Conservation (phyloP, 2,329 filamentous ascomycete genomes). For the Fusarium austroafricanum region DNA sequence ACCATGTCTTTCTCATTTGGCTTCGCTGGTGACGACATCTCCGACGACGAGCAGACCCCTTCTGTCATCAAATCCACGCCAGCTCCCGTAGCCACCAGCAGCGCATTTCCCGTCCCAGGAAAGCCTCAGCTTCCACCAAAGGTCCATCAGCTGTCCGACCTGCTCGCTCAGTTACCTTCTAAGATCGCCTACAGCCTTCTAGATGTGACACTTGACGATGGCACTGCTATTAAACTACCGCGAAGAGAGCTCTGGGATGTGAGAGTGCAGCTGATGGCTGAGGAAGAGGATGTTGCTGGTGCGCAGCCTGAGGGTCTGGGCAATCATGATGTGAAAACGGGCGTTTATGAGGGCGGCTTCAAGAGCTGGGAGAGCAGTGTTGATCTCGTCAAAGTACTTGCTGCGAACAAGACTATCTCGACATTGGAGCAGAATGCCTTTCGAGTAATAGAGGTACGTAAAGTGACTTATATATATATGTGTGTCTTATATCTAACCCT, state of each 20-base stretch:
- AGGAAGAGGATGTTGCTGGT: slow-evolving; percentile 63
- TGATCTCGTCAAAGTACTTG: slow-evolving; percentile 78
- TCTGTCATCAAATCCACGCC: slow-evolving; percentile 36
- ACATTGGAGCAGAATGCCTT: slow-evolving; percentile 51
- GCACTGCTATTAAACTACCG: slow-evolving; percentile 67
- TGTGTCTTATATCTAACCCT: slow-evolving; percentile 31
- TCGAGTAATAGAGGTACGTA: slow-evolving; percentile 66
- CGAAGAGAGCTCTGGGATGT: slow-evolving; percentile 86
- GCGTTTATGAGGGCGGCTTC: slow-evolving; percentile 87
- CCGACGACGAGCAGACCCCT: slow-evolving; percentile 53
- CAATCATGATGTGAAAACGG: slow-evolving; percentile 80
- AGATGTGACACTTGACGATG: slow-evolving; percentile 67
- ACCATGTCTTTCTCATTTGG: slow-evolving; percentile 68
- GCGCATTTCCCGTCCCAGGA: slow-evolving; percentile 71
- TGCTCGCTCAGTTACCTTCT: slow-evolving; percentile 73
- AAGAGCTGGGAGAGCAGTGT: slow-evolving; percentile 92
- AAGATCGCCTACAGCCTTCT: slow-evolving; percentile 78
- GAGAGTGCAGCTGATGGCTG: slow-evolving; percentile 82
- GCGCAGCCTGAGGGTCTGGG: slow-evolving; percentile 63
- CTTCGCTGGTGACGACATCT: slow-evolving; percentile 73
- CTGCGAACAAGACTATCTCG: slow-evolving; percentile 54
- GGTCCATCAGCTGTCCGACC: slow-evolving; percentile 61
- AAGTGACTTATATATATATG: not conserved
- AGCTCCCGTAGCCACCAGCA: slow-evolving; percentile 40
- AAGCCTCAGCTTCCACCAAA: slow-evolving; percentile 68